Evolutionary conservation across 352 stramenopile genomes (phyloP).

Genomic region (Phytophthora sp.): DNA sequence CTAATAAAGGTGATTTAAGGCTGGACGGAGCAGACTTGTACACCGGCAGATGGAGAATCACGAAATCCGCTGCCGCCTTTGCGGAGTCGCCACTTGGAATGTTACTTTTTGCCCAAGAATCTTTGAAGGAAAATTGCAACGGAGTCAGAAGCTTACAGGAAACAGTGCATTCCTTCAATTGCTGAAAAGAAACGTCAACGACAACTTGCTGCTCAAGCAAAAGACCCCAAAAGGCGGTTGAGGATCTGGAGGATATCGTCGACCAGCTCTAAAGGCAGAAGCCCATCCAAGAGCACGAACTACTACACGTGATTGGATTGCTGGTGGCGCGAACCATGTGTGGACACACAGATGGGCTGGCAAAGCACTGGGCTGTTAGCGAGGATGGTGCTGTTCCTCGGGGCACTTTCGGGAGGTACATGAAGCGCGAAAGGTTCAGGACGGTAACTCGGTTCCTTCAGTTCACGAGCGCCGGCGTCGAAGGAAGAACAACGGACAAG

Average conservation of each 20-base stretch:
- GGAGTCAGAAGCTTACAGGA: not conserved
- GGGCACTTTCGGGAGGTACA: slow-evolving; percentile 5
- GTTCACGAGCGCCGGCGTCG: not conserved
- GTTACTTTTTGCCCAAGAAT: not conserved
- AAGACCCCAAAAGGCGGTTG: not conserved
- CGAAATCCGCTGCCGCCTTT: not conserved
- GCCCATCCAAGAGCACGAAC: not conserved
- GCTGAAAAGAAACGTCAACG: not conserved
- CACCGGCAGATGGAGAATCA: too few species aligned
- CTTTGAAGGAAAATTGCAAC: not conserved
- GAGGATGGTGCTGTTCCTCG: slow-evolving; percentile 1
- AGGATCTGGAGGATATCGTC: not conserved
- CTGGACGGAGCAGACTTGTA: too few species aligned
- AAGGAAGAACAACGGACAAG: not conserved
- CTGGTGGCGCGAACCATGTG: not conserved
- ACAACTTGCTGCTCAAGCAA: not conserved
- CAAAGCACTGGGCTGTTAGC: not conserved
- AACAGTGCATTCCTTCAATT: not conserved
- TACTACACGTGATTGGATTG: not conserved
- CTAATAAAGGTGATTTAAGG: too few species aligned
- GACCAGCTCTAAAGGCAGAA: not conserved
- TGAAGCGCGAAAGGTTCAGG: slow-evolving; percentile 20
- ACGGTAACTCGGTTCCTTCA: slow-evolving; percentile 9
- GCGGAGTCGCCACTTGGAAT: not conserved
- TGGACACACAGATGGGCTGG: not conserved